Base-by-base conservation (phyloP, 2,329 filamentous ascomycete species). In the Thielaviopsis musarum region DNA sequence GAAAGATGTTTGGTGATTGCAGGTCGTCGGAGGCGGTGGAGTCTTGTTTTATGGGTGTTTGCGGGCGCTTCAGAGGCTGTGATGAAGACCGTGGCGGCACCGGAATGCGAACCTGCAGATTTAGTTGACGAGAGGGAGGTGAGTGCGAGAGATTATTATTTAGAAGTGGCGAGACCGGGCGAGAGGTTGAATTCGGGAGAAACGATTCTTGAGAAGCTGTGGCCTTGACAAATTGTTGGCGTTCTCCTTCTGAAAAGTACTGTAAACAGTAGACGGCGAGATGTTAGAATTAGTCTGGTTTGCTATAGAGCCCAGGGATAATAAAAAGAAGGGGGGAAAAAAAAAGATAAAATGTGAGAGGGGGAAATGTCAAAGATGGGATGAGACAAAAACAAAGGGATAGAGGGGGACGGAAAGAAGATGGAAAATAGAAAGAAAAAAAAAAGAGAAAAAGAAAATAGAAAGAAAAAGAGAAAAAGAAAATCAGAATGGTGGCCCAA, bases 1-100 rank as follows among this genome's bases (percentile, higher is more conserved):
- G 55, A 21, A 65, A 61, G 12, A 61, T 65, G 34, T 62, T 61
- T 21, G 57, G 60, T 3, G 57, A 59, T n/a, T 56, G 41, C 13
- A 61, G 21, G 49, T 45, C 52, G 45, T 52, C 34, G 41, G 30
- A 51, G 52, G 21, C 52, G 13, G 24, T 53, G 17, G 19, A 19
- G 3, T 19, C 19, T 28, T 7, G 51, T 5, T 52, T 52, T 13
- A 21, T 22, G 1, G 54, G 58, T 19, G 58, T 56, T 6, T 24
- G 41, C 21, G 55, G 54, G 53, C 38, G 53, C 38, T 45, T 48
- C 13, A 45, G n/a, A 22, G 30, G 1, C 17, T 49, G 57, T 45
- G 48, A 54, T 12, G 28, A 54, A 41, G 54, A 24, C 12, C 26
- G 28, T 52, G 24, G 30, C 17, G 62, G 49, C 48, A 53, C 34